phyloP scores from a whole-genome alignment of 164 flowering plant genomes.

The Kingdonia uniflora region DNA sequence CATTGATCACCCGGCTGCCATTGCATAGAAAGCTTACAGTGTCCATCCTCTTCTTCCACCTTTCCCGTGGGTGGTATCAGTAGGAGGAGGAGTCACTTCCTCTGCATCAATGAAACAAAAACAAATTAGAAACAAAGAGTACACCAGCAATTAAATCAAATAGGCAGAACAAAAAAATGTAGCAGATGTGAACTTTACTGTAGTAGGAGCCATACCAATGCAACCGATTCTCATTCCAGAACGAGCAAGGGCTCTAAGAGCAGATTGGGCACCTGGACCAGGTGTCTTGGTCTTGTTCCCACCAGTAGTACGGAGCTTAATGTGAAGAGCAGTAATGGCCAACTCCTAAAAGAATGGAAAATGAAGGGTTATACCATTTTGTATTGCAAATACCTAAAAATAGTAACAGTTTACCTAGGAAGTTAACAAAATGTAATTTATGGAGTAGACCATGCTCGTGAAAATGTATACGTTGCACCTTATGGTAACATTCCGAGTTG shows the following conservation, averaged over 20 bases:
- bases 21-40: too few relatives aligned
- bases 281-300: slow-evolving; percentile 92
- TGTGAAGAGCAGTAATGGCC: slow-evolving; percentile 77
- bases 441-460: too few relatives aligned
- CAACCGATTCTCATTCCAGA: slow-evolving; percentile 89
- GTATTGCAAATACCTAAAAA: neutral
- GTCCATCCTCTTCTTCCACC: too few relatives aligned
- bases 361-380: neutral
- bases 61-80: too few relatives aligned
- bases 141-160: too few relatives aligned
- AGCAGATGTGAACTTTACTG: too few relatives aligned
- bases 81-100: too few relatives aligned
- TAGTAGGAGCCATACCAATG: slow-evolving; percentile 42
- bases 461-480: slow-evolving; percentile 57
- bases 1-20: too few relatives aligned
- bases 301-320: slow-evolving; percentile 83
- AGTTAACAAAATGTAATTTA: too few relatives aligned
- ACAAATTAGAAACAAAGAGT: too few relatives aligned
- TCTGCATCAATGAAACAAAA: too few relatives aligned
- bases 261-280: slow-evolving; percentile 94
- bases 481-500: slow-evolving; percentile 79
- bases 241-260: slow-evolving; percentile 84
- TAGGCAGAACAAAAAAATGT: too few relatives aligned
- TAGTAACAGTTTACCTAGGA: neutral
- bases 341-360: slow-evolving; percentile 47